These are phyloP conservation scores for Elsinoe fawcettii DNA, from an alignment of 2,329 filamentous ascomycete species.

Conservation along the genomic window DNA sequence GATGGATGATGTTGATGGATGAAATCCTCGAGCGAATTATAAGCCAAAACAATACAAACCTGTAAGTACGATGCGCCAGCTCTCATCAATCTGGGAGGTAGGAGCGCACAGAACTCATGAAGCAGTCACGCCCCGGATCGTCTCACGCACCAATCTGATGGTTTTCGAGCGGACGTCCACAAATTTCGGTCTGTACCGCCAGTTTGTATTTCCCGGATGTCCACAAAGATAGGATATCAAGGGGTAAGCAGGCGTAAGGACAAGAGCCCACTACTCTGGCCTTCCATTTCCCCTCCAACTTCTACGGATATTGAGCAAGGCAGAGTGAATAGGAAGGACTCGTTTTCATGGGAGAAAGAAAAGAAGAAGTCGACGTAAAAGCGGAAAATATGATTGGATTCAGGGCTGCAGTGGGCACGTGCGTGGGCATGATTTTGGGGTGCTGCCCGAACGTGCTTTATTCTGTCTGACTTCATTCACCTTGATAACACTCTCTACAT, in stretches of 20 bases:
- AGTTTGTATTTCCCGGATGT: constrained; percentile 20
- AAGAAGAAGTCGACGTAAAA: constrained; percentile 9
- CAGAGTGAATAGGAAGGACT: constrained; percentile 20
- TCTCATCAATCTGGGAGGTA: background rate
- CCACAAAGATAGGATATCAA: constrained; percentile 17
- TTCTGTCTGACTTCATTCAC: background rate
- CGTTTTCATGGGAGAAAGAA: constrained; percentile 18
- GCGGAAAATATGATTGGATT: constrained; percentile 11
- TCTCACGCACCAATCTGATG: background rate
- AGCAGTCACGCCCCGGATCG: background rate
- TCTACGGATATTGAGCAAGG: constrained; percentile 15
- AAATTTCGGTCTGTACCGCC: constrained; percentile 16
- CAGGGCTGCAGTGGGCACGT: background rate
- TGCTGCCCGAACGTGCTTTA: background rate
- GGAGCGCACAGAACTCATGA: background rate
- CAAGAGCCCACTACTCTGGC: constrained; percentile 15
- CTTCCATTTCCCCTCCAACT: constrained; percentile 21
- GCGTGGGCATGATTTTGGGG: background rate
- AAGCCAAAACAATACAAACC: background rate
- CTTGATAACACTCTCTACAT: background rate
- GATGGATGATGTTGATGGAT: background rate
- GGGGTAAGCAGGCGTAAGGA: constrained; percentile 21
- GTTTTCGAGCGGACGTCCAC: background rate
- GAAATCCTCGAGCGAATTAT: no score
- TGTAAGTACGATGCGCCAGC: background rate